Base-by-base conservation (phyloP, 257 asterid species). In the Ophiorrhiza pumila region DNA sequence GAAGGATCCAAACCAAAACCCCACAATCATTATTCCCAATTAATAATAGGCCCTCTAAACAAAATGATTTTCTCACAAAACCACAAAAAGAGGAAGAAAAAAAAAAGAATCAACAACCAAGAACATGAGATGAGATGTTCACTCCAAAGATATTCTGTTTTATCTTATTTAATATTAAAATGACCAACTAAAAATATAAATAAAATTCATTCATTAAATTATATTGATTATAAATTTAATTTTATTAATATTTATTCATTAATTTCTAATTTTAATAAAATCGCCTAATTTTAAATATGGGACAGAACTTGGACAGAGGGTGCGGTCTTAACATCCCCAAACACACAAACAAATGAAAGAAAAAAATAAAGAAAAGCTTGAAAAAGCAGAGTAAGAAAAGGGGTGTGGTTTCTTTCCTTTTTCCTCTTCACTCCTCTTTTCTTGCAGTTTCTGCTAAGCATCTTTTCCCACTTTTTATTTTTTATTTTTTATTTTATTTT, bases 381-480 rank as follows among this genome's bases (percentile, higher is more conserved):
- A 52, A 71, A 85, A 84, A 74, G 82, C 71, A 81, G 82, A 74
- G 84, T 75, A 79, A 77, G 71, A 76, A 82, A 61, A 79, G 83
- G 76, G 72, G 79, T 62, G 63, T 74, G 71, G 80, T 78, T 76
- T 68, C 81, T 81, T 82, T 76, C 60, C 76, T 66, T 82, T 80
- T 37, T 71, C 75, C 72, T 72, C 79, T 74, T 59, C 77, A 39
- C 74, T 74, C 65, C 87, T 84, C 88, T 79, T 90, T 87, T 78
- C 92, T 88, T 90, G 86, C 77, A 52, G 84, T 84, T 83, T 77
- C 83, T 81, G 88, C 86, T 71, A 81, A 83, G 96, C 91, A 91
- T 90, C 92, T 86, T 83, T 76, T 65, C 76, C 78, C 27, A 46
- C 81, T 82, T 86, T 83, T 77, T 59, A 74, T 77, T 74, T 73